These are phyloP conservation scores for Chlorokybus atmophyticus DNA, from an alignment of 139 green algal species.

Conservation along the genomic window DNA sequence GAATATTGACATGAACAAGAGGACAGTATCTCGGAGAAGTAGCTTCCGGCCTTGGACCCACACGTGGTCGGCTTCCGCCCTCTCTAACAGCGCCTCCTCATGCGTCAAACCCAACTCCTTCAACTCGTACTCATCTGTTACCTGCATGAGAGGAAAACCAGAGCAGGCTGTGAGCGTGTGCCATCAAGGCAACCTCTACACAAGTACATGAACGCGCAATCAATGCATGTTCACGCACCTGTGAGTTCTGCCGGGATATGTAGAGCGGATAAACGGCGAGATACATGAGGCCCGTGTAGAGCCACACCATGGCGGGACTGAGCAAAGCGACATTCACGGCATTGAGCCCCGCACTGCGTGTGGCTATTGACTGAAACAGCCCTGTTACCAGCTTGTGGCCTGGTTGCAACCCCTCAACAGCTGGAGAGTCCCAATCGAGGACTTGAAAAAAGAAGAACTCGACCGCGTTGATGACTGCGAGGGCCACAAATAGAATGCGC, in stretches of 20 bases:
- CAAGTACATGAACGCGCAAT: too few relatives aligned
- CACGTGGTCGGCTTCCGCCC: constrained; percentile 6
- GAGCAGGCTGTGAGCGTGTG: too few relatives aligned
- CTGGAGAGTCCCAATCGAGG: constrained; percentile 14
- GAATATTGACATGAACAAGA: constrained; percentile 22
- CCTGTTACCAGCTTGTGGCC: constrained; percentile 12
- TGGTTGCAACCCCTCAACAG: constrained; percentile 4
- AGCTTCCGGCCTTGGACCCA: constrained; percentile 7
- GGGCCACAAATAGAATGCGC: constrained; percentile 11
- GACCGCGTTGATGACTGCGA: constrained; percentile 14
- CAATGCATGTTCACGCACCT: not conserved
- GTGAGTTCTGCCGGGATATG: constrained; percentile 12
- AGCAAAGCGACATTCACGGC: constrained; percentile 4
- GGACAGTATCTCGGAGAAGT: constrained; percentile 6
- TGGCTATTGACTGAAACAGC: constrained; percentile 22
- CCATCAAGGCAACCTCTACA: too few relatives aligned
- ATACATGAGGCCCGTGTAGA: constrained; percentile 19
- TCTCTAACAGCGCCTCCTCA: constrained; percentile 3
- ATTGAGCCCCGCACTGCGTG: constrained; percentile 10
- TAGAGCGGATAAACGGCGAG: constrained; percentile 23
- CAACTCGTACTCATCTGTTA: constrained; percentile 22
- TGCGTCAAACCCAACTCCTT: constrained; percentile 8
- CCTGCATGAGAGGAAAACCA: too few relatives aligned
- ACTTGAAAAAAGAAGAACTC: constrained; percentile 20
- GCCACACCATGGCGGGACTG: constrained; percentile 14